Conservation (phyloP, 2,329 filamentous ascomycete species). For the Ceratocystiopsis minuta region DNA sequence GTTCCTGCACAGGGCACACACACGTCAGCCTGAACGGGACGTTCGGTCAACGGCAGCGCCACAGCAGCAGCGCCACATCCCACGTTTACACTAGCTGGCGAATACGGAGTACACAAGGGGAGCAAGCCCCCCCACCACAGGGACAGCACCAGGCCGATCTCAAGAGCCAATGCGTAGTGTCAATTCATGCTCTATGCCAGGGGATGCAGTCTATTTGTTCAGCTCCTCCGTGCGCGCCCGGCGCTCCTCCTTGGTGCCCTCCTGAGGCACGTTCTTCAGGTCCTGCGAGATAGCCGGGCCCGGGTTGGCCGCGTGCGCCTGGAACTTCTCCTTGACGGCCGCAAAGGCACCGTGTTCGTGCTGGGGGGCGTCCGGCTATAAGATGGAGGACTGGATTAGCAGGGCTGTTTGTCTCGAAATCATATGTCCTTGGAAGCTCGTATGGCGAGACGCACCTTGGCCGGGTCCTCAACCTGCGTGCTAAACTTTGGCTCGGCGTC, state of each 20-base stretch:
- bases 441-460: conserved; percentile 9
- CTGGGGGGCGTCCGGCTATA: conserved; percentile 9
- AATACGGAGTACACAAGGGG: no score
- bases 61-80: no score
- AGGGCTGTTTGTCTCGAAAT: not conserved
- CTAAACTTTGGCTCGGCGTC: conserved; percentile 10
- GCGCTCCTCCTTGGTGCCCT: conserved; percentile 52
- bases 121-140: no score
- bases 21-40: no score
- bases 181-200: no score
- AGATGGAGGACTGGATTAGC: not conserved
- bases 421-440: not conserved
- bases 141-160: no score
- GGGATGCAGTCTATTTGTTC: conserved; percentile 31
- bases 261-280: conserved; percentile 29
- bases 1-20: no score
- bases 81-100: no score
- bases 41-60: no score
- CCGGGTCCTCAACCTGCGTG: conserved; percentile 12
- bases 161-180: no score
- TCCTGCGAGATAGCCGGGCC: conserved; percentile 38
- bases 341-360: conserved; percentile 21
- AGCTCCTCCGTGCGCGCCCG: conserved; percentile 44
- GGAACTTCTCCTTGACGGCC: conserved; percentile 26
- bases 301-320: conserved; percentile 34